phyloP scores from a whole-genome alignment of 2,329 filamentous ascomycete species.

The Fusarium burgessii region DNA sequence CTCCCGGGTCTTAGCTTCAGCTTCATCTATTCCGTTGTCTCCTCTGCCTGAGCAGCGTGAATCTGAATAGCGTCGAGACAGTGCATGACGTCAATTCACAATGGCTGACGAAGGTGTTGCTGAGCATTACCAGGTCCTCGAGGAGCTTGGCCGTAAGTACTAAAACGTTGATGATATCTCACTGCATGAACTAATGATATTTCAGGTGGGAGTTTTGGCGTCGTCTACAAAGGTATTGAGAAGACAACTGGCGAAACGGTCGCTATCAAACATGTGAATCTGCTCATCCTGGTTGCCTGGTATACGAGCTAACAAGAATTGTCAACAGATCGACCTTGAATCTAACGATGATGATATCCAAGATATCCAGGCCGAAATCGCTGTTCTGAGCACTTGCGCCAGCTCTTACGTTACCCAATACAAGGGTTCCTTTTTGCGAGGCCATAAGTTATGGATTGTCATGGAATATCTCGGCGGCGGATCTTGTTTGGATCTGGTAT shows the following conservation, averaged over 20 bases:
- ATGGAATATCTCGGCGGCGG: slow-evolving; percentile 98
- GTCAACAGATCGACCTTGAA: slow-evolving; percentile 91
- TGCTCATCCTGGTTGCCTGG: slow-evolving; percentile 22
- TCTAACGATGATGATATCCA: slow-evolving; percentile 98
- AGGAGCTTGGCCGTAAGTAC: slow-evolving; percentile 91
- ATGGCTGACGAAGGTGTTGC: slow-evolving; percentile 78
- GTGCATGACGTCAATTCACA: slow-evolving; percentile 48
- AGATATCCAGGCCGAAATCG: slow-evolving; percentile 98
- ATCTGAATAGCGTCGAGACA: slow-evolving; percentile 23
- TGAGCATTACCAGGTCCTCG: slow-evolving; percentile 91
- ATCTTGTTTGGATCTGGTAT: slow-evolving; percentile 91
- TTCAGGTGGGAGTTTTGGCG: slow-evolving; percentile 93
- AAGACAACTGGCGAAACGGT: slow-evolving; percentile 91
- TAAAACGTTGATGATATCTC: neutral
- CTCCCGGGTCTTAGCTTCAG: slow-evolving; percentile 6
- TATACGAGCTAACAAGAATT: slow-evolving; percentile 24
- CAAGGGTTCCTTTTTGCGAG: slow-evolving; percentile 94
- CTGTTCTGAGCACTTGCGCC: slow-evolving; percentile 92
- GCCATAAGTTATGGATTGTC: slow-evolving; percentile 98
- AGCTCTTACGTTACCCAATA: slow-evolving; percentile 96
- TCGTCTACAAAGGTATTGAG: slow-evolving; percentile 97
- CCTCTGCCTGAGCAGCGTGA: slow-evolving; percentile 16
- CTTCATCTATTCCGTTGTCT: slow-evolving; percentile 16
- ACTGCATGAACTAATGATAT: slow-evolving; percentile 17
- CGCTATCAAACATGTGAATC: slow-evolving; percentile 91